Evolutionary conservation across 768 basidiomycete species (phyloP).

Genomic region (Tephrocybe sp.): DNA sequence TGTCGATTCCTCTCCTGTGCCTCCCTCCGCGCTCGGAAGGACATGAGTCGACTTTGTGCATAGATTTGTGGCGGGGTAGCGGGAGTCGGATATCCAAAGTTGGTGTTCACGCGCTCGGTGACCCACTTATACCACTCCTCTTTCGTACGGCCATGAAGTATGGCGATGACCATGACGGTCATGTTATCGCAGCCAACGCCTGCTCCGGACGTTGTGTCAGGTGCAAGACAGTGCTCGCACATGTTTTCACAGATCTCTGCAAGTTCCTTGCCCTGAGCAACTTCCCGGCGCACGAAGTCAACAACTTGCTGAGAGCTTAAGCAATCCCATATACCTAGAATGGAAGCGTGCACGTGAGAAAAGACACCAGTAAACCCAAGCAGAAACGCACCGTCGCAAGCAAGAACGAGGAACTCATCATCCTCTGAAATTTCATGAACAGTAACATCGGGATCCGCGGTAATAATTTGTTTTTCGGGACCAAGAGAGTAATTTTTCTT

Average conservation of each 20-base stretch:
- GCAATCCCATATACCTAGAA: conserved; percentile 98
- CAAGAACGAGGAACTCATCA: conserved; percentile 95
- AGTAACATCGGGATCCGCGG: conserved; percentile 89
- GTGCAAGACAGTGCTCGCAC: conserved; percentile 92
- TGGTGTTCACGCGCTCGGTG: conserved; percentile 72
- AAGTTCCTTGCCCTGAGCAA: conserved; percentile 78
- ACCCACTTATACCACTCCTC: conserved; percentile 95
- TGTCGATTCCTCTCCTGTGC: conserved; percentile 39
- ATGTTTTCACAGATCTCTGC: conserved; percentile 86
- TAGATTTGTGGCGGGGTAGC: conserved; percentile 75
- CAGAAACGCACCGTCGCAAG: conserved; percentile 81
- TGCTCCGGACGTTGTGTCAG: conserved; percentile 84
- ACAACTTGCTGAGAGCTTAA: conserved; percentile 90
- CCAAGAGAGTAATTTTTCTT: conserved; percentile 85
- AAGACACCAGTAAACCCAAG: not conserved
- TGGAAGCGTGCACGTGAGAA: conserved; percentile 9
- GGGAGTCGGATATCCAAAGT: conserved; percentile 80
- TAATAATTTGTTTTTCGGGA: conserved; percentile 93
- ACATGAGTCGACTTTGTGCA: conserved; percentile 57
- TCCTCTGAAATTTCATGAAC: conserved; percentile 80
- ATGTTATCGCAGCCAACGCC: conserved; percentile 99
- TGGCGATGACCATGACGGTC: conserved; percentile 90
- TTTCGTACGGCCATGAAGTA: conserved; percentile 84
- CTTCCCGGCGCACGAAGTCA: conserved; percentile 80
- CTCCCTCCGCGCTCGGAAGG: conserved; percentile 63